Conservation (phyloP, 2,329 filamentous ascomycete genomes). For the Furcasterigmium furcatum region DNA sequence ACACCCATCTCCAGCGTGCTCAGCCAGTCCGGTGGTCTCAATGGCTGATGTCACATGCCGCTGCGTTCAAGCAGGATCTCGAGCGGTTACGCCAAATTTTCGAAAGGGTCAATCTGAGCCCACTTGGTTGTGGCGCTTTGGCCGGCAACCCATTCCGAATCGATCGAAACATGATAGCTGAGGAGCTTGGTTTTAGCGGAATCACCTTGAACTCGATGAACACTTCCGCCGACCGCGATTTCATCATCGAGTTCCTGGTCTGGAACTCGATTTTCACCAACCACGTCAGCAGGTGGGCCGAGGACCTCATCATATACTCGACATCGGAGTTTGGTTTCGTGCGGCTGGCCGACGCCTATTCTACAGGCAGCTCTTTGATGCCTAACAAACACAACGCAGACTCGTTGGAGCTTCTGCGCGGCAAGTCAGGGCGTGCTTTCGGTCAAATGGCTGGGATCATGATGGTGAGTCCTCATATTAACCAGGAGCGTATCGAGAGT, state of each 20-base stretch:
- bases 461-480: slow-evolving; percentile 36
- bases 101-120: slow-evolving; percentile 68
- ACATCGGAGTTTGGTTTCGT: slow-evolving; percentile 75
- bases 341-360: slow-evolving; percentile 74
- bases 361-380: slow-evolving; percentile 74
- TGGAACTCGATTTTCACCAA: slow-evolving; percentile 77
- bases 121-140: slow-evolving; percentile 73
- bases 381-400: slow-evolving; percentile 85
- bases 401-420: slow-evolving; percentile 67
- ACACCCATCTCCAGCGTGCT: slow-evolving; percentile 83
- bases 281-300: slow-evolving; percentile 76
- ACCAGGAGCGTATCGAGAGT: slow-evolving; percentile 18
- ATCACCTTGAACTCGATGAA: slow-evolving; percentile 76
- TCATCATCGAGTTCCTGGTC: slow-evolving; percentile 76
- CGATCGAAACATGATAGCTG: slow-evolving; percentile 73
- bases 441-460: slow-evolving; percentile 79
- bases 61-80: slow-evolving; percentile 70
- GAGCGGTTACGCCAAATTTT: slow-evolving; percentile 73
- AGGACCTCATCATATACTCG: slow-evolving; percentile 84
- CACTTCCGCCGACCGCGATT: slow-evolving; percentile 75
- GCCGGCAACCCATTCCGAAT: slow-evolving; percentile 82
- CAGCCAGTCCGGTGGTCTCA: slow-evolving; percentile 79
- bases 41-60: slow-evolving; percentile 74
- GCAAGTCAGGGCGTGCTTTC: slow-evolving; percentile 73
- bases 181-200: slow-evolving; percentile 77